These are phyloP conservation scores for Cladosporium sp. DNA, from an alignment of 2,329 filamentous ascomycete genomes.

Conservation along the genomic window DNA sequence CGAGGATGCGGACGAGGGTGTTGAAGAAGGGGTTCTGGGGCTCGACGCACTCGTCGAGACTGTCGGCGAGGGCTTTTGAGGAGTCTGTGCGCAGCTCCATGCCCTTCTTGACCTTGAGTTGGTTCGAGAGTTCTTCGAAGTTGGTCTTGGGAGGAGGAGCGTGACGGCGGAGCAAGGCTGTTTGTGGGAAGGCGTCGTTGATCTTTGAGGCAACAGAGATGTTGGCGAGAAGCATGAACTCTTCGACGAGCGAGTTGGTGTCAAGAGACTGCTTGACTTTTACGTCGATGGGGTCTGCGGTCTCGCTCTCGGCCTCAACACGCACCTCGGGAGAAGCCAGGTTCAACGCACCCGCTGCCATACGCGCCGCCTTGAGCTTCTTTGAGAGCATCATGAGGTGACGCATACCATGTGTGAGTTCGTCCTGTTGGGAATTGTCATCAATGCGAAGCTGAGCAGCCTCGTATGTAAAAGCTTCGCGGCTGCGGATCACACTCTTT, in stretches of 20 bases:
- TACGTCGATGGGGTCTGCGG: constrained; percentile 91
- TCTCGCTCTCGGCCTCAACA: constrained; percentile 91
- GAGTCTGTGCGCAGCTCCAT: constrained; percentile 79
- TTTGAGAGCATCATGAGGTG: constrained; percentile 83
- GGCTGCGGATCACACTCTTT: constrained; percentile 95
- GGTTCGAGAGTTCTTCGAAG: constrained; percentile 88
- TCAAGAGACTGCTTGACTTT: constrained; percentile 92
- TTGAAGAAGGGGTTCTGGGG: constrained; percentile 90
- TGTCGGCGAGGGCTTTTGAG: constrained; percentile 89
- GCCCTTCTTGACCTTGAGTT: constrained; percentile 81
- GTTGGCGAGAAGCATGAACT: constrained; percentile 99
- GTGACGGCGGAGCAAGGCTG: constrained; percentile 88
- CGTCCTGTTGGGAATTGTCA: constrained; percentile 79
- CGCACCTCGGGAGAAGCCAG: constrained; percentile 97
- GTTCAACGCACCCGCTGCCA: constrained; percentile 92
- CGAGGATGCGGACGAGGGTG: constrained; percentile 93
- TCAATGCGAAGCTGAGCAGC: constrained; percentile 92
- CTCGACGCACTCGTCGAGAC: constrained; percentile 80
- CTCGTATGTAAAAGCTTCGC: constrained; percentile 97
- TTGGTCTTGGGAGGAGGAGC: constrained; percentile 89
- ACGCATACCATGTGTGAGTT: constrained; percentile 85
- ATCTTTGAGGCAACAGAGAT: constrained; percentile 88
- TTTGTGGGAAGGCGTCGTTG: constrained; percentile 89
- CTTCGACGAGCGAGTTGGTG: constrained; percentile 95
- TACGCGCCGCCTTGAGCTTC: constrained; percentile 88